Conservation (phyloP, 129 eudicot species). For the Ambrosia trifida region DNA sequence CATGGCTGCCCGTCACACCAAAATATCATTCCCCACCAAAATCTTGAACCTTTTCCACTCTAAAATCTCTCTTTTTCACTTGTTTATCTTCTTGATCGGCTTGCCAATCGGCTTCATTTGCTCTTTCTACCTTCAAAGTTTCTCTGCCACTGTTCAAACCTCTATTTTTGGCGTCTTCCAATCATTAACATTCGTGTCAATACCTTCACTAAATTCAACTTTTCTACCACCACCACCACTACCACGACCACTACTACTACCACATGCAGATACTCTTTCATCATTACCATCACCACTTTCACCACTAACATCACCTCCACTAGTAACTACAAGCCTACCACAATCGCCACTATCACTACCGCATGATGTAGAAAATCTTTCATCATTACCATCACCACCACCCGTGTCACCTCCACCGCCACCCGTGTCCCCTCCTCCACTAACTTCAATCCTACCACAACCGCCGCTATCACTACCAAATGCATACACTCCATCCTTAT, state of each 20-base stretch:
- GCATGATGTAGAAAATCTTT: neutral
- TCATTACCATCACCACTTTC: neutral
- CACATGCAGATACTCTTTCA: neutral
- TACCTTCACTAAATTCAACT: neutral
- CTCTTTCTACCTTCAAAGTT: slow-evolving; percentile 36
- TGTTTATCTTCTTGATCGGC: slow-evolving; percentile 47
- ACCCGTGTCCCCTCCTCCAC: neutral
- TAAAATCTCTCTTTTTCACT: slow-evolving; percentile 25
- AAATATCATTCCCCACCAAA: slow-evolving; percentile 7
- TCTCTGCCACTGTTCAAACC: slow-evolving; percentile 22
- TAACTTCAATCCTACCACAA: neutral
- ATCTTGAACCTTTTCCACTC: neutral
- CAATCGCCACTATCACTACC: neutral
- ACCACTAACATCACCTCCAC: no score
- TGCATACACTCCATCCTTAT: neutral
- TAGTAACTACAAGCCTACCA: neutral
- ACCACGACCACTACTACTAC: neutral
- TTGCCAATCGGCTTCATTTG: slow-evolving; percentile 46
- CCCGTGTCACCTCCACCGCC: neutral
- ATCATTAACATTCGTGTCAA: neutral
- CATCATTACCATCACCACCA: slow-evolving; percentile 5
- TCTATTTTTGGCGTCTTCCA: slow-evolving; percentile 2
- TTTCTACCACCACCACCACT: neutral
- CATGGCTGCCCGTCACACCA: slow-evolving; percentile 16
- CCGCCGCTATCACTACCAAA: neutral